Percentiles rank a stretch among this genome's conserved stretches.
Conservation (phyloP, 2,329 filamentous ascomycete species). For the Microcyclospora tardicrescens region DNA sequence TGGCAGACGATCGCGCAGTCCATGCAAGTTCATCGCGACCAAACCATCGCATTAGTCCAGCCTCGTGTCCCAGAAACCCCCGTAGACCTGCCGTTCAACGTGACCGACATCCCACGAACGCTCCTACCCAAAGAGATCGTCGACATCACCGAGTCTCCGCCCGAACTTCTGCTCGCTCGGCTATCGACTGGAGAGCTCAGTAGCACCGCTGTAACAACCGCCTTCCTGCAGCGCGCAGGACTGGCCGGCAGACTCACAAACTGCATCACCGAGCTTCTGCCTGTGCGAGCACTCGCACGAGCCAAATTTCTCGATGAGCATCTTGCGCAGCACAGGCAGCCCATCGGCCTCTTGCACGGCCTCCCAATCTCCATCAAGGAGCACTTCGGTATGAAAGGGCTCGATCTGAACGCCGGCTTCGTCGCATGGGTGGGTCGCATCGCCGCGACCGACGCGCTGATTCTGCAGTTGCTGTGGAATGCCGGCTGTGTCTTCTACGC, state of each 20-base stretch:
- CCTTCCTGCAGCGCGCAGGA: conserved; percentile 43
- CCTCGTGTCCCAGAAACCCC: conserved; percentile 28
- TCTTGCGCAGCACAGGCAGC: conserved; percentile 22
- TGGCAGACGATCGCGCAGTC: conserved; percentile 38
- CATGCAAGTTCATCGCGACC: conserved; percentile 34
- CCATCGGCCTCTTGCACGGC: conserved; percentile 36
- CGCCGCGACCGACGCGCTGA: conserved; percentile 33
- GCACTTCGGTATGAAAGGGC: conserved; percentile 37
- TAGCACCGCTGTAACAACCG: conserved; percentile 34
- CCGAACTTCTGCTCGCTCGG: conserved; percentile 29
- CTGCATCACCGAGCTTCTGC: conserved; percentile 33
- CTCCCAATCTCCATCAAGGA: conserved; percentile 42
- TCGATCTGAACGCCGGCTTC: conserved; percentile 38
- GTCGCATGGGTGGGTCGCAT: conserved; percentile 36
- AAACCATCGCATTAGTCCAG: conserved; percentile 29
- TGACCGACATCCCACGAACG: conserved; percentile 32
- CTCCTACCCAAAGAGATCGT: conserved; percentile 36
- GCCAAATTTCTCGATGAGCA: conserved; percentile 31
- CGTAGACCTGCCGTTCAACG: conserved; percentile 30
- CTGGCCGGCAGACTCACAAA: conserved; percentile 40
- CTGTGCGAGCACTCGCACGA: conserved; percentile 24
- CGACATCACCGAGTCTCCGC: conserved; percentile 36
- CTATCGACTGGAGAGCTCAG: conserved; percentile 34
- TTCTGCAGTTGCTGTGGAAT: conserved; percentile 34
- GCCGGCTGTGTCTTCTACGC: conserved; percentile 41